Percentiles rank a stretch among this genome's conserved stretches.
These are phyloP conservation scores for Leishmania major DNA, from an alignment of 208 protist species.

Conservation along the genomic window DNA sequence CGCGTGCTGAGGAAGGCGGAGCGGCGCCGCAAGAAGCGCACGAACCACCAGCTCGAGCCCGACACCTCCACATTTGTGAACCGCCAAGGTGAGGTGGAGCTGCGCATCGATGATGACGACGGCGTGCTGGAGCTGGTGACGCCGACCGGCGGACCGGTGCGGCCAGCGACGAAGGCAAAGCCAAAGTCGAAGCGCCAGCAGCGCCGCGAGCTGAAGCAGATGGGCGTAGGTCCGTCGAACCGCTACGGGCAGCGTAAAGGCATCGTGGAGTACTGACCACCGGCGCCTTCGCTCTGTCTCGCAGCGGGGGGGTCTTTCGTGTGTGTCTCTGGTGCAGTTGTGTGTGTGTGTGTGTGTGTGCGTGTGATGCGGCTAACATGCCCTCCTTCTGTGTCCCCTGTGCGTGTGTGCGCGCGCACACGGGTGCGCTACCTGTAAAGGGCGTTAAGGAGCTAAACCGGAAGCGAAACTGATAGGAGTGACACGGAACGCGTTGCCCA, in stretches of 20 bases:
- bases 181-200: conserved; percentile 66
- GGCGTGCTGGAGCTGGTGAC: conserved; percentile 75
- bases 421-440: background rate
- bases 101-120: conserved; percentile 88
- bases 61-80: conserved; percentile 80
- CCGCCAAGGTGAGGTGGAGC: conserved; percentile 78
- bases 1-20: conserved; percentile 28
- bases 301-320: background rate
- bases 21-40: conserved; percentile 50
- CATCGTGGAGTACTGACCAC: conserved; percentile 59
- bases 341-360: background rate
- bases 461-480: background rate
- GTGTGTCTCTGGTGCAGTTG: background rate
- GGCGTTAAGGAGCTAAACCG: background rate
- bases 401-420: background rate
- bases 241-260: conserved; percentile 61
- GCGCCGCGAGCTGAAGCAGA: conserved; percentile 68
- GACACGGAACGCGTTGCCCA: background rate
- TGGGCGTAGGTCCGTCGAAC: conserved; percentile 53
- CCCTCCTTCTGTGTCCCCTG: background rate
- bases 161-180: conserved; percentile 45
- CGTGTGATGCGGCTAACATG: background rate
- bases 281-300: background rate
- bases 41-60: conserved; percentile 82
- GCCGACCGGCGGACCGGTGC: conserved; percentile 20